Evolutionary conservation across 2,329 filamentous ascomycete species (phyloP).

Genomic region (Sporothrix euskadiensis): DNA sequence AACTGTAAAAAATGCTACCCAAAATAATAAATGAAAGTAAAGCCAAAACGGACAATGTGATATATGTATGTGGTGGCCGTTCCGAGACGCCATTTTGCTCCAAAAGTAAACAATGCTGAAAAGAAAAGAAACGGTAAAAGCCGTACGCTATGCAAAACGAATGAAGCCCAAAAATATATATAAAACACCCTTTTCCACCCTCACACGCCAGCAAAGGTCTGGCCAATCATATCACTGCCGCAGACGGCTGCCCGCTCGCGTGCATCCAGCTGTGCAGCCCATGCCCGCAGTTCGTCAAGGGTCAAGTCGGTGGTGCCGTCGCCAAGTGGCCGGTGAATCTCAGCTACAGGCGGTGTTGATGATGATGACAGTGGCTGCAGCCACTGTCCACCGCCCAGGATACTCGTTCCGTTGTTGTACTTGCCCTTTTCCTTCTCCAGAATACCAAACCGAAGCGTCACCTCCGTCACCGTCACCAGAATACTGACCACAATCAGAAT

Average conservation of each 20-base stretch:
- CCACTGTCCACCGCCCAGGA: not conserved
- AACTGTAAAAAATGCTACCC: not conserved
- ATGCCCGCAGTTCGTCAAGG: constrained; percentile 33
- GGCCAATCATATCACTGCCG: constrained; percentile 32
- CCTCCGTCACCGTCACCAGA: constrained; percentile 85
- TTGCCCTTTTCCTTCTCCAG: constrained; percentile 51
- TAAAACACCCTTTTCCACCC: not conserved
- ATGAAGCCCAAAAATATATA: not conserved
- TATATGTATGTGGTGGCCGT: not conserved
- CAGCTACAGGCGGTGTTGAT: constrained; percentile 2
- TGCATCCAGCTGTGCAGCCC: constrained; percentile 31
- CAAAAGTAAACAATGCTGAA: not conserved
- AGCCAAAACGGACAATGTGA: not conserved
- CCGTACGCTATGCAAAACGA: constrained; percentile 10
- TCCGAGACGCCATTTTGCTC: not conserved
- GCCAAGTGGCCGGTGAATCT: not conserved
- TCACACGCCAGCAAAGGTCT: constrained; percentile 34
- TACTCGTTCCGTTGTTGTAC: constrained; percentile 9
- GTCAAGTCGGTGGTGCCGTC: constrained; percentile 27
- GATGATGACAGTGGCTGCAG: not conserved
- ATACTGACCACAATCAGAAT: constrained; percentile 89
- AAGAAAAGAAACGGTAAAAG: not conserved
- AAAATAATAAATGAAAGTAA: not conserved
- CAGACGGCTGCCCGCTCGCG: constrained; percentile 33
- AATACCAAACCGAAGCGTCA: constrained; percentile 80